Conservation (phyloP, 768 basidiomycete genomes). For the Termitomyces bulborhizus region DNA sequence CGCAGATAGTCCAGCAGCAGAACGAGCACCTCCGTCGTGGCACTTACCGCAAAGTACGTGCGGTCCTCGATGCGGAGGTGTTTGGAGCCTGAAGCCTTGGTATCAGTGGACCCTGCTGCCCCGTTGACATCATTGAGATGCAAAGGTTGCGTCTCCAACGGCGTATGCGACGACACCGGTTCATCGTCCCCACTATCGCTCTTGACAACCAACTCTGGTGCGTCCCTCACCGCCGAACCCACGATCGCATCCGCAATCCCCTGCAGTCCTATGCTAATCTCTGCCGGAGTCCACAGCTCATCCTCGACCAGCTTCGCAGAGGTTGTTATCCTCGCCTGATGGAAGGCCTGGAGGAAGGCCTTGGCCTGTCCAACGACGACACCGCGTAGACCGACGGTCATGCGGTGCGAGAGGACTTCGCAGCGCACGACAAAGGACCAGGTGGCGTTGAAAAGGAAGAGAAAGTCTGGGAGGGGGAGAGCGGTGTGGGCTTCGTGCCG, state of each 20-base stretch:
- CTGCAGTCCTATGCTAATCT: constrained; percentile 65
- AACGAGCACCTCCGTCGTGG: constrained; percentile 69
- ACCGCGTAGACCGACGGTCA: constrained; percentile 91
- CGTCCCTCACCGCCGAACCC: constrained; percentile 77
- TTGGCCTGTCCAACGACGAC: constrained; percentile 87
- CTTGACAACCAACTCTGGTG: constrained; percentile 53
- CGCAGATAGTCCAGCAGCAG: constrained; percentile 82
- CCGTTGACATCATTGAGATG: not conserved
- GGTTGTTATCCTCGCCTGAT: constrained; percentile 69
- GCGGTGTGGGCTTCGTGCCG: constrained; percentile 76
- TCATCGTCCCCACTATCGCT: constrained; percentile 18
- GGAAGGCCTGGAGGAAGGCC: constrained; percentile 80
- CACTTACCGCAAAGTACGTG: constrained; percentile 79
- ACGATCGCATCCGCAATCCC: constrained; percentile 67
- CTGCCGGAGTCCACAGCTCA: constrained; percentile 86
- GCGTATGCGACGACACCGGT: not conserved
- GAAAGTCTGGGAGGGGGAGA: constrained; percentile 68
- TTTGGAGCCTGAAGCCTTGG: constrained; percentile 33
- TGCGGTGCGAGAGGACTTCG: constrained; percentile 78
- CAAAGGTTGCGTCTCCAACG: not conserved
- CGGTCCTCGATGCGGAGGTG: constrained; percentile 77
- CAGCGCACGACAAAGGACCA: constrained; percentile 90
- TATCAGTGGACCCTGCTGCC: not conserved
- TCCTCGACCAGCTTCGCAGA: constrained; percentile 93
- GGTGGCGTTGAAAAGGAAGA: constrained; percentile 73